phyloP scores from a whole-genome alignment of 1,284 basidiomycete genomes.

The Bondarzewia mesenterica region DNA sequence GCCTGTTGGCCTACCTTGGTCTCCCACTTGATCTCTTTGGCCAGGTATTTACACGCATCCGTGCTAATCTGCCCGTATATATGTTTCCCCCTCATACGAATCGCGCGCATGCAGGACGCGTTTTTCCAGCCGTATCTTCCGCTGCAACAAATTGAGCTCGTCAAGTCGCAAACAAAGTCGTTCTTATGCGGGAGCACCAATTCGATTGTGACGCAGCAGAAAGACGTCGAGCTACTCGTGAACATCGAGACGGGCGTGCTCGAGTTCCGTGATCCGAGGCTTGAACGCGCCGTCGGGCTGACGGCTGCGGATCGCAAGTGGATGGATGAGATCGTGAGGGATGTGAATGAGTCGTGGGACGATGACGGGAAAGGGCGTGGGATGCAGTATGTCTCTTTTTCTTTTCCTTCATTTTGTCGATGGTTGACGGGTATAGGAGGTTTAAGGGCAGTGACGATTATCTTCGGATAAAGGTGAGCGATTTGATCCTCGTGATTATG shows the following conservation, averaged over 20 bases:
- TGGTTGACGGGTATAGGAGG: constrained; percentile 25
- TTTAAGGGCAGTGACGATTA: constrained; percentile 95
- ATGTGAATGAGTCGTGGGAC: constrained; percentile 78
- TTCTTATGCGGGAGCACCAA: constrained; percentile 96
- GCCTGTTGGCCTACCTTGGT: constrained; percentile 87
- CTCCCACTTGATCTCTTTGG: constrained; percentile 86
- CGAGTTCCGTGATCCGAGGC: constrained; percentile 76
- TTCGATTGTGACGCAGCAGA: constrained; percentile 90
- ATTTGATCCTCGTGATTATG: not conserved
- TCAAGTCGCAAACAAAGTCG: constrained; percentile 61
- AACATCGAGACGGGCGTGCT: constrained; percentile 84
- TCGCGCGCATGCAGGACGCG: constrained; percentile 48
- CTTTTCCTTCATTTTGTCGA: not conserved
- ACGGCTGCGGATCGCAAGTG: constrained; percentile 95
- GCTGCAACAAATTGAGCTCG: constrained; percentile 89
- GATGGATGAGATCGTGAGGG: constrained; percentile 78
- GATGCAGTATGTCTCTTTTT: constrained; percentile 50
- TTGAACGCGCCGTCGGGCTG: constrained; percentile 73
- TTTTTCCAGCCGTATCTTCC: constrained; percentile 99
- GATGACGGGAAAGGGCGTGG: constrained; percentile 48
- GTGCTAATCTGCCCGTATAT: not conserved
- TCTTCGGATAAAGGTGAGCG: constrained; percentile 68
- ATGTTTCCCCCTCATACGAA: constrained; percentile 2
- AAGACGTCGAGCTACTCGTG: constrained; percentile 86
- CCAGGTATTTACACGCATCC: constrained; percentile 36